These are phyloP conservation scores for Erythrobasidium yunnanense DNA, from an alignment of 768 basidiomycete species.

Conservation along the genomic window DNA sequence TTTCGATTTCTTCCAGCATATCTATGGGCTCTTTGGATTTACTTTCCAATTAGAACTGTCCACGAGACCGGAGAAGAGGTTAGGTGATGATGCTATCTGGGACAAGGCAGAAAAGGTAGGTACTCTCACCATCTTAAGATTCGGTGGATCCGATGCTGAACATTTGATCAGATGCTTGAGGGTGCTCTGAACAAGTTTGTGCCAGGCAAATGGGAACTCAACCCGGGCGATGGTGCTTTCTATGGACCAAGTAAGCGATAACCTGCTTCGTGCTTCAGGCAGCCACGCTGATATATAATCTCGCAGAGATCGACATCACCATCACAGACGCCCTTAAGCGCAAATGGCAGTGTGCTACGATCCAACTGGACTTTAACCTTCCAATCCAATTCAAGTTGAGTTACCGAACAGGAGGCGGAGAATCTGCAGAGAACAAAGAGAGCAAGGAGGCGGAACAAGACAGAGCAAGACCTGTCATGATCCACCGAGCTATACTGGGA, in stretches of 20 bases:
- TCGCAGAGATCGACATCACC: constrained; percentile 70
- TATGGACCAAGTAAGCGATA: constrained; percentile 89
- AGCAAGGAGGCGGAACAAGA: constrained; percentile 41
- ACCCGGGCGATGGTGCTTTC: constrained; percentile 96
- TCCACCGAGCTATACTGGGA: constrained; percentile 91
- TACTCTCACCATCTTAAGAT: constrained; percentile 30
- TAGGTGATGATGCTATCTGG: constrained; percentile 85
- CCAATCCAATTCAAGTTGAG: constrained; percentile 91
- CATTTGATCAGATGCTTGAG: constrained; percentile 58
- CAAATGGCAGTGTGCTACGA: constrained; percentile 96
- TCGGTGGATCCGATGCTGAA: neutral
- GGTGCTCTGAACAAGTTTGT: constrained; percentile 72
- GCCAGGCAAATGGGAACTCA: constrained; percentile 79
- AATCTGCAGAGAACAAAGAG: neutral
- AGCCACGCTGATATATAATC: neutral
- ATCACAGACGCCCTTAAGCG: constrained; percentile 82
- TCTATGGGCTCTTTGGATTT: constrained; percentile 90
- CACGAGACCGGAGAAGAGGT: constrained; percentile 86
- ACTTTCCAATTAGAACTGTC: constrained; percentile 87
- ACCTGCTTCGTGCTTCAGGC: too few species aligned
- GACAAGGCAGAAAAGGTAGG: constrained; percentile 67
- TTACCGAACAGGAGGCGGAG: constrained; percentile 63
- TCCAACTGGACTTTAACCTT: constrained; percentile 97
- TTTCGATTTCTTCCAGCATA: constrained; percentile 89
- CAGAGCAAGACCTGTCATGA: constrained; percentile 79